phyloP scores from a whole-genome alignment of 257 asterid species.

The Apocynum venetum region DNA sequence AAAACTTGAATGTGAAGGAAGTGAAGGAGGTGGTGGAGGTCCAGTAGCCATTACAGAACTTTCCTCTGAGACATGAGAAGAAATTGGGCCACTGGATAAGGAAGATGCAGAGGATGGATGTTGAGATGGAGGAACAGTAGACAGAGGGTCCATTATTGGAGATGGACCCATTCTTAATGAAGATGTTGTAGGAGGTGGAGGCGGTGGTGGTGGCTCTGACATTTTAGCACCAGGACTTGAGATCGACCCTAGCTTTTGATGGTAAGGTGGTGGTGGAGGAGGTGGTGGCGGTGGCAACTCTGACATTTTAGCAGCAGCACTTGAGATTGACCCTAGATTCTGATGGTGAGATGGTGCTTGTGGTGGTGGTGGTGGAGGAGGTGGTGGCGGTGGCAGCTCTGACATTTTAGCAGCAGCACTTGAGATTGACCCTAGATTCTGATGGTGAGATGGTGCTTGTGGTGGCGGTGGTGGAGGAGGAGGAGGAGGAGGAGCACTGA shows the following conservation, averaged over 20 bases:
- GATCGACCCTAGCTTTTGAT: not conserved
- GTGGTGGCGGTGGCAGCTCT: not conserved
- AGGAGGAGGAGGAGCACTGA: not conserved
- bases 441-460: not conserved
- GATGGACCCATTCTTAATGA: not conserved
- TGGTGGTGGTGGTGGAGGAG: not conserved
- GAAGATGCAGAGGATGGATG: not conserved
- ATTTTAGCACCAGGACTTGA: not conserved
- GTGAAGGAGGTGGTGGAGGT: constrained; percentile 23
- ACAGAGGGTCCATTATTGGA: not conserved
- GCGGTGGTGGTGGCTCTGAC: not conserved
- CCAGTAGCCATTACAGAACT: constrained; percentile 9
- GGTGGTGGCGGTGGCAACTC: not conserved
- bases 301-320: not conserved
- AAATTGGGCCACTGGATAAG: not conserved
- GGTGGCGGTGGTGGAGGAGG: not conserved
- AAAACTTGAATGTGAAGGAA: constrained; percentile 11
- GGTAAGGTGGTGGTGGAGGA: not conserved
- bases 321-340: not conserved
- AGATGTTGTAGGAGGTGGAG: constrained; percentile 7
- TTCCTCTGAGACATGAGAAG: constrained; percentile 11
- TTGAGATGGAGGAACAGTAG: not conserved
- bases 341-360: not conserved
- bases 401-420: not conserved
- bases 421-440: not conserved